Conservation (phyloP, 2,329 filamentous ascomycete species). For the Hyphodiscus sp. region DNA sequence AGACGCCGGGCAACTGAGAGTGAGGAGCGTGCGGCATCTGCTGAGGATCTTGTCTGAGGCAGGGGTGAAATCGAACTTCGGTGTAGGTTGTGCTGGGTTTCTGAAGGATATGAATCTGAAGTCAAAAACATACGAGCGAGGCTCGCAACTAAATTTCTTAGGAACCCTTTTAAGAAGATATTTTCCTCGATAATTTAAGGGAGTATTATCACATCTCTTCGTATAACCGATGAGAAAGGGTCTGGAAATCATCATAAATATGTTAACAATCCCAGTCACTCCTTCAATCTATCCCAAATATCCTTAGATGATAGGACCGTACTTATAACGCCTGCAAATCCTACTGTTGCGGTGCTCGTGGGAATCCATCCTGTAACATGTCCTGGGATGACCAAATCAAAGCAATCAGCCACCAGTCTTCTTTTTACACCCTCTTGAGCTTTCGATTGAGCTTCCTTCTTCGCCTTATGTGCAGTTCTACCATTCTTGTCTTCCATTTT, state of each 20-base stretch:
- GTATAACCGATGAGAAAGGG: neutral
- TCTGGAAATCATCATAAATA: no score
- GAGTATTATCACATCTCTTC: no score
- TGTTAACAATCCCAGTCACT: neutral
- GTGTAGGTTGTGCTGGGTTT: no score
- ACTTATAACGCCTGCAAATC: conserved; percentile 52
- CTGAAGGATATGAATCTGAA: no score
- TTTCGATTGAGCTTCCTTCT: conserved; percentile 18
- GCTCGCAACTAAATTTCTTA: neutral
- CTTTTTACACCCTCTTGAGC: conserved; percentile 34
- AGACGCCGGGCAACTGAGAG: conserved; percentile 2
- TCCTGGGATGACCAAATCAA: conserved; percentile 59
- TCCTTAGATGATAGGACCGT: conserved; percentile 54
- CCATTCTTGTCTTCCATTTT: neutral
- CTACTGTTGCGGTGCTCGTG: conserved; percentile 45
- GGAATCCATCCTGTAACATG: conserved; percentile 54
- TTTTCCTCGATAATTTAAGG: no score
- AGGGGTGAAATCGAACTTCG: neutral
- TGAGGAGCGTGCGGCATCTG: conserved; percentile 3
- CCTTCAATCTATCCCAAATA: conserved; percentile 49
- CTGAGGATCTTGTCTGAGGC: conserved; percentile 7
- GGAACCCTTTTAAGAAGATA: no score
- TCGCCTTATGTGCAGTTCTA: conserved; percentile 25
- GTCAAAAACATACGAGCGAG: neutral
- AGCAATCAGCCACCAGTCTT: conserved; percentile 46